Evolutionary conservation across 139 green algal genomes (phyloP), one percentile per base, ranked within the genome.

Genomic region (Axilococcus clingmanii): DNA sequence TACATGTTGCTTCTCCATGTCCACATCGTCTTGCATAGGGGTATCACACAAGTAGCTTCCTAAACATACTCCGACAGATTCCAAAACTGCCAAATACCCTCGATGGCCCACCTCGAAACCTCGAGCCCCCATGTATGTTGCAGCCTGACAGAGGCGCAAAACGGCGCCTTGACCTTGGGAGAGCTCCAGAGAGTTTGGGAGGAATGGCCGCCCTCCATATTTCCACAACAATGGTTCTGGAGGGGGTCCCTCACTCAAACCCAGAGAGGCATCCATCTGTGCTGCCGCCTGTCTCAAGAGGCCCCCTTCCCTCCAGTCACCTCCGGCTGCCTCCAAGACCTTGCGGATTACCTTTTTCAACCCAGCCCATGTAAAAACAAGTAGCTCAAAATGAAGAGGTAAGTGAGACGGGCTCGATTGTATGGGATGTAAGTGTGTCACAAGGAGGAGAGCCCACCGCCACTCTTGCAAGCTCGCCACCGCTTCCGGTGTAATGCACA

Each of bases 211-310:
- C 12, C 88, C 88, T 19, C 59, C 81, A 3, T 66, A 41, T n/a
- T 63, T 55, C 88, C 88, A 96, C 16, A 91, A 62, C 52, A 88
- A 60, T 4, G 79, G 78, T 45, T 63, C 17, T 29, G 40, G 45
- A 24, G 72, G 41, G 2, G 47, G 22, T 5, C 29, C 46, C 7
- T 61, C 45, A 7, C 24, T 51, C 17, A 83, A 48, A 14, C 67
- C 75, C 7, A 77, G 34, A 23, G 43, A 48, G 0, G 24, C 6
- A 25, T 57, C 32, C 32, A 69, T 44, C 55, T 74, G 66, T 15
- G 37, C 31, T 6, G 57, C 49, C 17, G 56, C 22, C 5, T 63
- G 52, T 9, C 11, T 22, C 30, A 56, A 19, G 28, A 35, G 28
- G 15, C 38, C 22, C 16, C 32, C 16, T 23, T 63, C 38, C 3